These are phyloP conservation scores for Citrullus amarus DNA, from an alignment of 306 rosid genomes.

Conservation along the genomic window DNA sequence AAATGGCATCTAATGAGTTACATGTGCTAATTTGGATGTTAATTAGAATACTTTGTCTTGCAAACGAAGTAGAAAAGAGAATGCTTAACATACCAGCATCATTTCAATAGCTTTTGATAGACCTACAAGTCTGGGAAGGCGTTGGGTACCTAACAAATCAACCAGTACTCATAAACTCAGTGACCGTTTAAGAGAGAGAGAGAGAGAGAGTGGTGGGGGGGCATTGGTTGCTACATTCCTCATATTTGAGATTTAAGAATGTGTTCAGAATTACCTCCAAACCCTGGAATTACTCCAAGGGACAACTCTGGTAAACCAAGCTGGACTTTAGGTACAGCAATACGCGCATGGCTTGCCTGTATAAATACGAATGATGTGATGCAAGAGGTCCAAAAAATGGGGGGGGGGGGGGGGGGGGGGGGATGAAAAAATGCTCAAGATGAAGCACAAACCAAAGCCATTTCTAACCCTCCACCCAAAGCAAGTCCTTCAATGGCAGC, in stretches of 20 bases:
- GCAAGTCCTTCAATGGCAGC: conserved; percentile 96
- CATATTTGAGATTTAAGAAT: neutral
- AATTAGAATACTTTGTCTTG: neutral
- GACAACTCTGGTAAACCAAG: conserved; percentile 91
- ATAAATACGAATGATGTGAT: conserved; percentile 7
- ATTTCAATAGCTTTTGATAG: conserved; percentile 72
- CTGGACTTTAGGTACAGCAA: conserved; percentile 74
- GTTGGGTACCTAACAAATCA: conserved; percentile 67
- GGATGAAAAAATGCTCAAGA: neutral
- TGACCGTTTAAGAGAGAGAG: neutral
- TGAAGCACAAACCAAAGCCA: conserved; percentile 70
- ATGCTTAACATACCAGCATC: conserved; percentile 60
- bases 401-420: neutral
- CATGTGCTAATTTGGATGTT: neutral
- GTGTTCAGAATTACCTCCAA: conserved; percentile 57
- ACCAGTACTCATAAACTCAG: conserved; percentile 21
- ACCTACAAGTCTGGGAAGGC: conserved; percentile 95
- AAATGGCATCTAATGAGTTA: neutral
- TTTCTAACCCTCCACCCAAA: conserved; percentile 94
- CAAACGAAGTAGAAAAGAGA: neutral
- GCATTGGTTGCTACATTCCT: conserved; percentile 6
- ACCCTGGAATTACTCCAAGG: conserved; percentile 90
- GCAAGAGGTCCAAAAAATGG: neutral
- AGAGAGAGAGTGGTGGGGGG: too few species aligned
- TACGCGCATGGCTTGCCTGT: conserved; percentile 92